A percentile compares a stretch with the other conserved stretches of the same genome.
Evolutionary conservation across 208 protist genomes (phyloP).

Genomic region (Leishmania braziliensis): DNA sequence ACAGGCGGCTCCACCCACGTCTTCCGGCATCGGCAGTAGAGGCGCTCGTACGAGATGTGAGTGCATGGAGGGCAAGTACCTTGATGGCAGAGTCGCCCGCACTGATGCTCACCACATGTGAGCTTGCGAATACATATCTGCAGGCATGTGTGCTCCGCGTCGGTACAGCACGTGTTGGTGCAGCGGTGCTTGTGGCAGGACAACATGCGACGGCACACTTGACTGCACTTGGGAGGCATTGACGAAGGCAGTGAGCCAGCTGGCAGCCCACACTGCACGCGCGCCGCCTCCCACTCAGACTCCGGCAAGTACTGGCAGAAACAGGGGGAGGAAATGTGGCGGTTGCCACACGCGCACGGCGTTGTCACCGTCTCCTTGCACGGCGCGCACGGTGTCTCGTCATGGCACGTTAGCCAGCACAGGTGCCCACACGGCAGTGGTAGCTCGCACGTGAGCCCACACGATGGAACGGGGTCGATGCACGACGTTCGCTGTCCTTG

Average conservation of each 20-base stretch:
- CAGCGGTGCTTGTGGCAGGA: slow-evolving; percentile 91
- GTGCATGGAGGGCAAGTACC: slow-evolving; percentile 77
- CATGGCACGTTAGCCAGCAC: slow-evolving; percentile 82
- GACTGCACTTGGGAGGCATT: slow-evolving; percentile 66
- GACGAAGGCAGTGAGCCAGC: slow-evolving; percentile 24
- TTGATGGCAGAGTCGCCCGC: slow-evolving; percentile 85
- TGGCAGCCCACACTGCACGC: slow-evolving; percentile 23
- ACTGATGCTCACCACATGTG: slow-evolving; percentile 79
- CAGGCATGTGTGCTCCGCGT: slow-evolving; percentile 80
- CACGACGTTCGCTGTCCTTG: slow-evolving; percentile 53
- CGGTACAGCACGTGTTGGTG: slow-evolving; percentile 77
- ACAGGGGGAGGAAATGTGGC: slow-evolving; percentile 56
- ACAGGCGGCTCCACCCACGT: slow-evolving; percentile 89
- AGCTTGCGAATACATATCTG: slow-evolving; percentile 86
- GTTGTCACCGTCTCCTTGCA: slow-evolving; percentile 64
- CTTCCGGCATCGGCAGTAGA: slow-evolving; percentile 87
- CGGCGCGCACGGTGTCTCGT: slow-evolving; percentile 68
- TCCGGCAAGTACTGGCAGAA: slow-evolving; percentile 74
- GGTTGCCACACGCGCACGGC: slow-evolving; percentile 70
- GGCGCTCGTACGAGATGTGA: slow-evolving; percentile 68
- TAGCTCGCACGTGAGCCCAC: slow-evolving; percentile 73
- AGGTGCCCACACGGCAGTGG: slow-evolving; percentile 84
- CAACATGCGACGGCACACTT: slow-evolving; percentile 62
- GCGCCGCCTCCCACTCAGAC: slow-evolving; percentile 63
- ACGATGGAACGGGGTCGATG: slow-evolving; percentile 85